Base-by-base conservation (phyloP, 257 asterid species). In the Agastache rugosa region DNA sequence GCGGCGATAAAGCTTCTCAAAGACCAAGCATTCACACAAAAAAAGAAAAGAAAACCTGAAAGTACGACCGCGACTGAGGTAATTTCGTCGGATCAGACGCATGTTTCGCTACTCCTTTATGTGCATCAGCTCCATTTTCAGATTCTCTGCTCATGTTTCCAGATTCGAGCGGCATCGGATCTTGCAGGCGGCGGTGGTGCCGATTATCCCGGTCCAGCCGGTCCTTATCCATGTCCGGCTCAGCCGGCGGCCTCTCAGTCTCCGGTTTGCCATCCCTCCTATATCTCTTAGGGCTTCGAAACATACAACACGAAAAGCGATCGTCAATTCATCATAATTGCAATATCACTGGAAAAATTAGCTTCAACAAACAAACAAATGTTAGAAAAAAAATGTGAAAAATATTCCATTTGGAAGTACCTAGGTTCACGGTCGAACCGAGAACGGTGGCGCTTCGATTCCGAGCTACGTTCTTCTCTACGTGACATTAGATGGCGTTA, bases 351-450 rank as follows among this genome's bases (percentile, higher is more conserved):
- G n/a, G 6, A 15, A 41, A 41, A 15, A 22, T 63, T 37, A 34
- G 50, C 25, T 15, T 17, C 16, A 11, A 47, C 44, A 11, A 50
- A 22, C 54, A 47, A 34, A 25, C 22, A 64, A 69, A 37, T 27
- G 63, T 7, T 10, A 25, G 9, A 29, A 47, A 66, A 15, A 64
- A 42, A 50, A 8, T 5, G 7, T 47, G 5, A 42, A 11, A 3
- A 2, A 68, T 58, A 3, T 10, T 4, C 41, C 8, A 34, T 19
- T n/a, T 22, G 27, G 45, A 41, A 22, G 50, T 84, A 91, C 98
- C 98, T 89, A 67, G 96, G 93, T 75, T 93, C 95, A 58, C 88
- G 90, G 78, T 88, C 98, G 83, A 86, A 86, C 63, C 95, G 88
- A 51, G 96, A 87, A 69, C 90, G 93, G 79, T 74, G 86, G 27